A percentile compares a stretch with the other conserved stretches of the same genome.
Conservation (phyloP, 257 asterid genomes). For the Jaltomata sinuosa region DNA sequence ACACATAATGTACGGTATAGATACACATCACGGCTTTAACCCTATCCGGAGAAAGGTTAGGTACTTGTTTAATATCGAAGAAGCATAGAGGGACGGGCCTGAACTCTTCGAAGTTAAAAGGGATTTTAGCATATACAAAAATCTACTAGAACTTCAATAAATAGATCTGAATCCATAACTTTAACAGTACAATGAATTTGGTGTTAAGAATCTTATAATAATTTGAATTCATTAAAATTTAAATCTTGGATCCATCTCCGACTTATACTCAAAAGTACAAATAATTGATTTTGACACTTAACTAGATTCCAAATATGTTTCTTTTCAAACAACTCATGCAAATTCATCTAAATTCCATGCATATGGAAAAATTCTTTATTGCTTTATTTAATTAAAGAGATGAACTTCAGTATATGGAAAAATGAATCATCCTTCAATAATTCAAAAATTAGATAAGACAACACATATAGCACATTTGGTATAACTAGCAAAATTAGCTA, state of each 20-base stretch:
- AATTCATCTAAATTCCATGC: neutral
- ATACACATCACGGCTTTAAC: neutral
- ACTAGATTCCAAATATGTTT: neutral
- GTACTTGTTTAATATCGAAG: neutral
- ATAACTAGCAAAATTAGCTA: neutral
- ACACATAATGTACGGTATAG: neutral
- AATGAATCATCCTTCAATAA: neutral
- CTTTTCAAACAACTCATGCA: neutral
- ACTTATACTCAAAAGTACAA: neutral
- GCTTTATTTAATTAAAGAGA: neutral
- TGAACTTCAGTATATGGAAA: conserved; percentile 1
- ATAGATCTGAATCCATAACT: neutral
- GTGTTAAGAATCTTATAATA: neutral
- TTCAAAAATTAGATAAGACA: neutral
- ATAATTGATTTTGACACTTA: neutral
- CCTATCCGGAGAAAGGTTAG: neutral
- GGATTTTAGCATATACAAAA: neutral
- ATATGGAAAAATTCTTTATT: too few species aligned
- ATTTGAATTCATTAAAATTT: neutral
- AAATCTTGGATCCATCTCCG: neutral
- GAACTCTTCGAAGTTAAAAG: neutral
- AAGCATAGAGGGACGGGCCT: neutral
- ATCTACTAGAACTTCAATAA: neutral
- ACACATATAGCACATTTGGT: neutral
- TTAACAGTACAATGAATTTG: neutral